These are phyloP conservation scores for Phlegmacium glaucopus DNA, from an alignment of 768 basidiomycete species.

Conservation along the genomic window DNA sequence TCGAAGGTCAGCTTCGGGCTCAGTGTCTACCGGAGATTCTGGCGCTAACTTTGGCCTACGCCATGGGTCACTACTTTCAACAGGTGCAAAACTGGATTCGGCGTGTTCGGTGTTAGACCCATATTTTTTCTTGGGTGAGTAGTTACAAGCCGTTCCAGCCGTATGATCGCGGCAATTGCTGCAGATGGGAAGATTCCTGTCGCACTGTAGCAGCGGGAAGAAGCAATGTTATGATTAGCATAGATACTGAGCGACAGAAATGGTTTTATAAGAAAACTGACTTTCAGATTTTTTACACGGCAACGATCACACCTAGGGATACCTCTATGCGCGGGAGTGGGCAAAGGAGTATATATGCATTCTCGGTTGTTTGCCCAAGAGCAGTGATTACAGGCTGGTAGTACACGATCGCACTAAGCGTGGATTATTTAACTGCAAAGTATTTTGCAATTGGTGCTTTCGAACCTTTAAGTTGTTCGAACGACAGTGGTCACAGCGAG, in stretches of 20 bases:
- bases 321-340: conserved; percentile 72
- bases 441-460: conserved; percentile 3
- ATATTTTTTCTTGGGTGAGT: conserved; percentile 69
- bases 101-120: conserved; percentile 24
- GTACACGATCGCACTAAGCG: conserved; percentile 62
- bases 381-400: conserved; percentile 71
- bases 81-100: not conserved
- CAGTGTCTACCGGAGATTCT: conserved; percentile 1
- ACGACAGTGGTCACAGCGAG: conserved; percentile 72
- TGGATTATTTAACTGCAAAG: conserved; percentile 4
- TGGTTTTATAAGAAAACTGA: conserved; percentile 22
- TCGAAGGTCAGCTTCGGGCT: conserved; percentile 5
- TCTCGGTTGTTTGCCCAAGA: conserved; percentile 60
- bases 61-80: not conserved
- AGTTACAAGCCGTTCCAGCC: conserved; percentile 55
- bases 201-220: conserved; percentile 44
- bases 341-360: conserved; percentile 70
- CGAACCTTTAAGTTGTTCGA: conserved; percentile 68
- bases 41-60: not conserved
- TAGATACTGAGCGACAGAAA: conserved; percentile 2
- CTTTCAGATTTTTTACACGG: conserved; percentile 64
- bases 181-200: conserved; percentile 68
- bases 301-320: conserved; percentile 74
- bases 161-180: conserved; percentile 57
- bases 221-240: not conserved